Evolutionary conservation across 2,329 filamentous ascomycete species (phyloP), one percentile per base, ranked within the genome.

Genomic region (Drechslerella dactyloides): DNA sequence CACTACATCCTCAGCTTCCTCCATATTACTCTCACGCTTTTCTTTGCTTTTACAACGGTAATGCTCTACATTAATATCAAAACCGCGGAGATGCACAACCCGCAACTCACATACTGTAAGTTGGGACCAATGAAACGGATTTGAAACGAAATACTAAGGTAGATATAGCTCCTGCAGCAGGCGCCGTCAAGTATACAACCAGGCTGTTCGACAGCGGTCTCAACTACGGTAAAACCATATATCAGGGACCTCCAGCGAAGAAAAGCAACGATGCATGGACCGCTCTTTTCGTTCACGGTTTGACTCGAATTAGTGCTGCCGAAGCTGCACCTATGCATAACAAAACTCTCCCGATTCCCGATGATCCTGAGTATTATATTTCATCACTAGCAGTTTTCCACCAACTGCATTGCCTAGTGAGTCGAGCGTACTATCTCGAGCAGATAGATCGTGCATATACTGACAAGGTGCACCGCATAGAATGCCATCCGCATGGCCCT

Each of bases 291-390:
- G 8, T 58, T 58, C 55, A 58, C 55, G 55, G 55, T 3, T 23
- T 58, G 19, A 58, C 21, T 48, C 55, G 55, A 23, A 48, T 58
- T 27, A 58, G 40, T 33, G 55, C 55, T 21, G 55, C 55, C 13
- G 55, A 58, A 48, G 55, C 55, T 19, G 55, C 55, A n/a, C 55
- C 55, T 21, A 58, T 58, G 55, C 55, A 58, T 6, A 58, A 58
- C 40, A 58, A 58, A 50, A 58, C 55, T 33, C 55, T 58, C 30
- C 55, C 55, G 15, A 58, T 58, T 33, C 55, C 55, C 17, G 55
- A 58, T 48, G 55, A 58, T 23, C 55, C 55, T n/a, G 42, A 58
- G 11, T 48, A 58, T 58, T 58, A 58, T 21, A 58, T 58, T 33
- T 17, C 55, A 19, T 58, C 55, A 21, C 24, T 58, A 58, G 55